Conservation (phyloP, 176 grass and related monocot genomes). For the Aegilops sharonensis region DNA sequence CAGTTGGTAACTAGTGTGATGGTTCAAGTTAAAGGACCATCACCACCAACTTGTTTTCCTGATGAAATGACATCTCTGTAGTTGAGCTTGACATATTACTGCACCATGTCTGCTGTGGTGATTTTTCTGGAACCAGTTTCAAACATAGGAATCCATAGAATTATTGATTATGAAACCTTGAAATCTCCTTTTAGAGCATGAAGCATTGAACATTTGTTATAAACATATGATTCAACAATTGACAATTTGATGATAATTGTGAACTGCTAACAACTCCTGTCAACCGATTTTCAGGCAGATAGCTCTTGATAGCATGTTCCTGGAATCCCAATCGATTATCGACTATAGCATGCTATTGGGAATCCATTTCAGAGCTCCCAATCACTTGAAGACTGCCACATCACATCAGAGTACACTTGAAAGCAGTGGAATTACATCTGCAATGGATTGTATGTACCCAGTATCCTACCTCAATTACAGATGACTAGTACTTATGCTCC, state of each 20-base stretch:
- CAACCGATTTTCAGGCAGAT: constrained; percentile 77
- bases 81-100: not conserved
- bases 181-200: not conserved
- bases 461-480: constrained; percentile 29
- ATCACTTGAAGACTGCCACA: constrained; percentile 58
- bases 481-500: not conserved
- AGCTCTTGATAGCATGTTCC: constrained; percentile 86
- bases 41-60: not conserved
- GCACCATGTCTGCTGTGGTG: not conserved
- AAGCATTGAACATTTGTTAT: not conserved
- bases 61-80: not conserved
- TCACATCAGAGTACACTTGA: constrained; percentile 45
- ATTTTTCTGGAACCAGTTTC: not conserved
- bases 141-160: not conserved
- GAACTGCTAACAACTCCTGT: not conserved
- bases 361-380: constrained; percentile 92
- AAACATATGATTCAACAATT: not conserved
- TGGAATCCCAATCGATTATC: constrained; percentile 96
- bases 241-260: not conserved
- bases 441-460: constrained; percentile 49
- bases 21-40: not conserved
- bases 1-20: not conserved
- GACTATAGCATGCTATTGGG: constrained; percentile 98
- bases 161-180: not conserved
- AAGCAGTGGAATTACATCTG: constrained; percentile 39